phyloP scores from a whole-genome alignment of 2,329 filamentous ascomycete genomes.

The Hypomyces perniciosus region DNA sequence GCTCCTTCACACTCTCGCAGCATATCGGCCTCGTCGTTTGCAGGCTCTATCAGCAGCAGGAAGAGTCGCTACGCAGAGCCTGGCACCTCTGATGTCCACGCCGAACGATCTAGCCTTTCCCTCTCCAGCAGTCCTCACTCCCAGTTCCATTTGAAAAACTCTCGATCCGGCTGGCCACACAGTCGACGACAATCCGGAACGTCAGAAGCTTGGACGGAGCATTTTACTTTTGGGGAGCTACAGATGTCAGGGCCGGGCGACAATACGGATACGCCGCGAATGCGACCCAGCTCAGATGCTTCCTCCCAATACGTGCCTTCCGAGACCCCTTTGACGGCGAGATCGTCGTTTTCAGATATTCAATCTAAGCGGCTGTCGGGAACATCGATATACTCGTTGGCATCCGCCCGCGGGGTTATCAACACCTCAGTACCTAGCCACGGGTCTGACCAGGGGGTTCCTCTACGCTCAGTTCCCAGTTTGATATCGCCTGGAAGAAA shows the following conservation, averaged over 20 bases:
- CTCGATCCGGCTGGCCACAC: slow-evolving; percentile 36
- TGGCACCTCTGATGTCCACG: slow-evolving; percentile 50
- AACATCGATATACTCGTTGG: slow-evolving; percentile 66
- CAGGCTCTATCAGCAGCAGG: slow-evolving; percentile 32
- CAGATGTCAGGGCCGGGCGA: slow-evolving; percentile 43
- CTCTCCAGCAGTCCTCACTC: slow-evolving; percentile 57
- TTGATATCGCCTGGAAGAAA: slow-evolving; percentile 43
- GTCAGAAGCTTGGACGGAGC: slow-evolving; percentile 37
- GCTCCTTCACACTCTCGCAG: slow-evolving; percentile 28
- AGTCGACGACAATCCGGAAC: slow-evolving; percentile 38
- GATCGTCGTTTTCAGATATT: slow-evolving; percentile 44
- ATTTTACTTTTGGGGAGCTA: slow-evolving; percentile 28
- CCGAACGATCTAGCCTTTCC: slow-evolving; percentile 56
- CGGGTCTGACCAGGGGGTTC: slow-evolving; percentile 41
- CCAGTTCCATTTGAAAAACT: slow-evolving; percentile 34
- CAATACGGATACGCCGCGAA: slow-evolving; percentile 39
- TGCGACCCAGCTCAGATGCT: slow-evolving; percentile 28
- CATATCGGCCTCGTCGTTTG: slow-evolving; percentile 40
- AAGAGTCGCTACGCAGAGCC: slow-evolving; percentile 57
- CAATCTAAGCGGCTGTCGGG: slow-evolving; percentile 63
- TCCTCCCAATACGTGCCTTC: slow-evolving; percentile 29
- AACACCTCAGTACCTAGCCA: slow-evolving; percentile 46
- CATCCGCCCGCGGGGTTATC: slow-evolving; percentile 49
- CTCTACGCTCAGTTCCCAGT: slow-evolving; percentile 38
- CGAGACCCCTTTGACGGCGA: slow-evolving; percentile 42